Base-by-base conservation (phyloP, 192 early-diverging fungal genomes). In the Funneliformis geosporum region DNA sequence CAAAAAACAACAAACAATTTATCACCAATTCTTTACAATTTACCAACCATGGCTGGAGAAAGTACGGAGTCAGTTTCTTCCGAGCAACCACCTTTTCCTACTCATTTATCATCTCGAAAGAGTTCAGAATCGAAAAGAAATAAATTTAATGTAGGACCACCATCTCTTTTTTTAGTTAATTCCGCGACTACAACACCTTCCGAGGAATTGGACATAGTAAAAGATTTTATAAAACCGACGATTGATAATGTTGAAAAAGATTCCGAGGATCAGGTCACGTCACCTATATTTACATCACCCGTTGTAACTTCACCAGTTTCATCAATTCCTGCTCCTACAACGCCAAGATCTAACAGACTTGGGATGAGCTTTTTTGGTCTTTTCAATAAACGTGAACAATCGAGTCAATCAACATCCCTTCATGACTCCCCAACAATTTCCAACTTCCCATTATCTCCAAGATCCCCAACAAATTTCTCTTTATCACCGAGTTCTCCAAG, bases 311-410 rank as follows among this genome's bases (percentile, higher is more conserved):
- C 16, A 66, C 14, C 65, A 38, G 25, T 14, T 33, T 33, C 65
- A 39, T 28, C 65, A 39, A 33, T 39, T 14, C 28, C 65, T 14
- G 14, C 12, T 42, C 39, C 39, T 21, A 69, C 38, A 40, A 10
- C n/a, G 21, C 42, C 67, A 69, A 69, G 21, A n/a, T 42, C 23
- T 42, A 65, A 65, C 11, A 69, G 16, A 38, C 16, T 43, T 42
- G 67, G 67, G 8, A 40, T 40, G 28, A n/a, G 67, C 21, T 16
- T 69, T 69, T 69, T 69, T 39, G 39, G 67, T 69, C 43, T 69
- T n/a, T 69, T 69, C 39, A 69, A 69, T 25, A 69, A 21, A 69
- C 38, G 39, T 55, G 50, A 55, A 55, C 50, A 55, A 55, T 21
- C 50, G 50, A 55, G 18, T 55, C 50, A 55, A 55, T 18, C 50